Base-by-base conservation (phyloP, 2,329 filamentous ascomycete genomes). In the Ceratocystis cubensis region DNA sequence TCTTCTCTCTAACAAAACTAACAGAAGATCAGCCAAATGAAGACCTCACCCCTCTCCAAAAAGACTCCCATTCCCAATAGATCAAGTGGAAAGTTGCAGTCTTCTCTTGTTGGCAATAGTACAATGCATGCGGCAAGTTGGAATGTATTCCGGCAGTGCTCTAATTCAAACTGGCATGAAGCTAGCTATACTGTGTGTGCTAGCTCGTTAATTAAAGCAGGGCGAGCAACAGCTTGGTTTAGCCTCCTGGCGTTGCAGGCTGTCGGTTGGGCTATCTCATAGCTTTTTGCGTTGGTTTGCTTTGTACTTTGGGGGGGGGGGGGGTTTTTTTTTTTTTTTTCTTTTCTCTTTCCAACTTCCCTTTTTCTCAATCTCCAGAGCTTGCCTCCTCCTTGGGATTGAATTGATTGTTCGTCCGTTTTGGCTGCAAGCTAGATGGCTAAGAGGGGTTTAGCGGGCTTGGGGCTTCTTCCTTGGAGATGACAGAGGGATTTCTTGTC, bases 381-480 rank as follows among this genome's bases (percentile, higher is more conserved):
- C n/a, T 56, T 28, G 22, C 6, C 50, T 25, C 10, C 20, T 22
- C n/a, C 22, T 22, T 22, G 20, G n/a, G 50, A 20, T 25, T 56
- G n/a, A 28, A 22, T 25, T 56, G 22, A 56, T 56, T 56, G 50
- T 56, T 56, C 50, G 20, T 56, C 50, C n/a, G 50, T 56, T 56
- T 56, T 25, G 50, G 50, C 25, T 25, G 50, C 10, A 25, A 56
- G 22, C 50, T 22, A 22, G 50, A 20, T 48, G 22, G 50, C 50
- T 28, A 56, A 25, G 22, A 56, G 50, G 50, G 22, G 50, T 22
- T 56, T 56, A 56, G 45, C 22, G 50, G 22, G 20, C 46, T 22
- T 50, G 17, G 46, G 17, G 20, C 17, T 50, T 22, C 17, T n/a
- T 22, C 5, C 46, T 50, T 50, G 46, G 46, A 50, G 46, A 37